Percentiles rank a stretch among this genome's conserved stretches.
phyloP scores from a whole-genome alignment of 2,329 filamentous ascomycete species.

The Stagonosporopsis rhizophila region DNA sequence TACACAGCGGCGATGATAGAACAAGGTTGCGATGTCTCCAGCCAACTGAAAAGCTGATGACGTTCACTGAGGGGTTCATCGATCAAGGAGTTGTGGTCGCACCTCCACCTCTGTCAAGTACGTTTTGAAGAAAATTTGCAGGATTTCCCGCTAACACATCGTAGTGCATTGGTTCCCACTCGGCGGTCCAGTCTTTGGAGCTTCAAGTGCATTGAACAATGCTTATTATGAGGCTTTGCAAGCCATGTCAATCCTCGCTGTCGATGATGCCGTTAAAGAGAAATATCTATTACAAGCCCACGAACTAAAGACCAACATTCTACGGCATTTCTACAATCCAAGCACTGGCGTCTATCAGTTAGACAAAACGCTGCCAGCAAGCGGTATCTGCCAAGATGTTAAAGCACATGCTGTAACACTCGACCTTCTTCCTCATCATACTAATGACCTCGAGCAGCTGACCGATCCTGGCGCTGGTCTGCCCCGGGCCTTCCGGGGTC shows the following conservation, averaged over 20 bases:
- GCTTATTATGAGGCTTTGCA: constrained; percentile 16
- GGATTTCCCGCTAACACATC: not conserved
- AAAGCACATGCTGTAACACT: constrained; percentile 11
- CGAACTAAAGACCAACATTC: constrained; percentile 1
- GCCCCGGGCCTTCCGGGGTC: constrained; percentile 12
- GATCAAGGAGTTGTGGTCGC: constrained; percentile 9
- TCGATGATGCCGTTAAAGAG: not conserved
- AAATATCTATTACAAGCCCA: constrained; percentile 4
- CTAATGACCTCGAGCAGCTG: constrained; percentile 7
- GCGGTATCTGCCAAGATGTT: constrained; percentile 16
- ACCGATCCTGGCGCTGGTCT: not conserved
- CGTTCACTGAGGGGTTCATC: not conserved
- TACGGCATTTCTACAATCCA: constrained; percentile 2
- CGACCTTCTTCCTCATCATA: not conserved
- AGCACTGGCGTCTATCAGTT: constrained; percentile 5
- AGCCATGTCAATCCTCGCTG: constrained; percentile 7
- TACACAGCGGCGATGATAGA: constrained; percentile 12
- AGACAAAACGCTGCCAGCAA: not conserved
- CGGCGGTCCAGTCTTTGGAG: constrained; percentile 17
- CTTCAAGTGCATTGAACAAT: constrained; percentile 14
- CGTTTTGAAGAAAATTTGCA: not conserved
- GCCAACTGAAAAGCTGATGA: constrained; percentile 5
- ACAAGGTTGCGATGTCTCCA: not conserved
- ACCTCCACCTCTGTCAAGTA: constrained; percentile 12
- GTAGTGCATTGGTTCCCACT: constrained; percentile 19